These are phyloP conservation scores for Prunus kanzakura DNA, from an alignment of 306 rosid species.

Conservation along the genomic window DNA sequence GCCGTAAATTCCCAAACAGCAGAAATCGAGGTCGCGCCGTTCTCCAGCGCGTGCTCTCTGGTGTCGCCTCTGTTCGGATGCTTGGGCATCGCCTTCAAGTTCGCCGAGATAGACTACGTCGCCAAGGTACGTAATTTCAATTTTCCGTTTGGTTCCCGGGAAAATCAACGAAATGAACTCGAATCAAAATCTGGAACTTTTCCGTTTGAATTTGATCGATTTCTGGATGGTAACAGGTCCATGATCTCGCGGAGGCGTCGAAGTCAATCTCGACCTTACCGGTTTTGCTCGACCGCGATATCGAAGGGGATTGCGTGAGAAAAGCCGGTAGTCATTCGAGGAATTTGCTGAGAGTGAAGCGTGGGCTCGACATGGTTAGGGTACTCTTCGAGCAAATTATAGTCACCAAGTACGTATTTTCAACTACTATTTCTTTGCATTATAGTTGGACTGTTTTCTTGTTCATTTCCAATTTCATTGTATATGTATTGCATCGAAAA, in stretches of 20 bases:
- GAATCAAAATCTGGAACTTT: not conserved
- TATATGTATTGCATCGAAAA: not conserved
- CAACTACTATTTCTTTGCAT: not conserved
- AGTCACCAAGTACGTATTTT: conserved; percentile 54
- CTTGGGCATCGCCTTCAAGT: conserved; percentile 92
- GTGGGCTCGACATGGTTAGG: conserved; percentile 89
- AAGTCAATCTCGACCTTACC: conserved; percentile 55
- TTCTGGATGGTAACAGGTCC: conserved; percentile 46
- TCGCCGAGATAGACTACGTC: conserved; percentile 88
- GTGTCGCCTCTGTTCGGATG: conserved; percentile 86
- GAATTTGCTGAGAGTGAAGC: conserved; percentile 85
- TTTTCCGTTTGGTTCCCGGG: not conserved
- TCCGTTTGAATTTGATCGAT: not conserved
- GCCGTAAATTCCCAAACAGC: conserved; percentile 40
- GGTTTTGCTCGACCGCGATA: conserved; percentile 65
- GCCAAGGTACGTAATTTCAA: conserved; percentile 48
- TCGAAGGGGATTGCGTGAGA: conserved; percentile 48
- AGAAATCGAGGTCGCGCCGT: conserved; percentile 56
- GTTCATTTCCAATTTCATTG: not conserved
- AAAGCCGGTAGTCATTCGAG: conserved; percentile 79
- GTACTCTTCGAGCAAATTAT: conserved; percentile 77
- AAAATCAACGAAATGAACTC: not conserved
- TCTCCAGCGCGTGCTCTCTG: conserved; percentile 74
- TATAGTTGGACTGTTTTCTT: not conserved
- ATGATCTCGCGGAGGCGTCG: conserved; percentile 77